Percentiles rank a stretch among this genome's conserved stretches.
Conservation (phyloP, 257 asterid species). For the Solanum gracilifrons region DNA sequence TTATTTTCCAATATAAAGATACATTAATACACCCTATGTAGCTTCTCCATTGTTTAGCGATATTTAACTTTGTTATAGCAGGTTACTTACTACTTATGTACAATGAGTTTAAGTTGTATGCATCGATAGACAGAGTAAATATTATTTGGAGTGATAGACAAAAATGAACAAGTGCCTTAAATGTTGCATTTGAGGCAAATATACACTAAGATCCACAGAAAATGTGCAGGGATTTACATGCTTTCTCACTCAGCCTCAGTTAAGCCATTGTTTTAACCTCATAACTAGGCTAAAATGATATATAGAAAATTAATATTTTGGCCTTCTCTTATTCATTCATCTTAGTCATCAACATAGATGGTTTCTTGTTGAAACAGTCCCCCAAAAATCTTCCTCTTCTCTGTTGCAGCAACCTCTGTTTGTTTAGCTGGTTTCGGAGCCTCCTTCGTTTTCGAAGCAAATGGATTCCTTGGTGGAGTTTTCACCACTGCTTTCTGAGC, state of each 20-base stretch:
- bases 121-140: not conserved
- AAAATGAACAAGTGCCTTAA: not conserved
- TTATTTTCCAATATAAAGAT: too few relatives aligned
- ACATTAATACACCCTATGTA: not conserved
- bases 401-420: slow-evolving; percentile 34
- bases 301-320: not conserved
- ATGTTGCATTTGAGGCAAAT: not conserved
- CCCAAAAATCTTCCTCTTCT: slow-evolving; percentile 74
- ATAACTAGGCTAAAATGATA: not conserved
- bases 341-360: slow-evolving; percentile 74
- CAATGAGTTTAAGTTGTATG: not conserved
- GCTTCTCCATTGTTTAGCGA: not conserved
- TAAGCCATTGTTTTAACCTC: not conserved
- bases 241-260: slow-evolving; percentile 1
- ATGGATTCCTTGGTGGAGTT: slow-evolving; percentile 17
- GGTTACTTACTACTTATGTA: not conserved
- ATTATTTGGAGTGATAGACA: not conserved
- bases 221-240: slow-evolving; percentile 1
- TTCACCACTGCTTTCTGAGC: slow-evolving; percentile 61
- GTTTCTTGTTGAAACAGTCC: slow-evolving; percentile 91
- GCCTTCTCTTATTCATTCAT: not conserved
- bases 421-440: slow-evolving; percentile 32
- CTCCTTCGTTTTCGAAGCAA: slow-evolving; percentile 24
- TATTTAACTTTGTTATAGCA: not conserved
- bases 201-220: not conserved